Evolutionary conservation across 192 early-diverging fungal species (phyloP).

Genomic region (Jimgerdemannia lactiflua): DNA sequence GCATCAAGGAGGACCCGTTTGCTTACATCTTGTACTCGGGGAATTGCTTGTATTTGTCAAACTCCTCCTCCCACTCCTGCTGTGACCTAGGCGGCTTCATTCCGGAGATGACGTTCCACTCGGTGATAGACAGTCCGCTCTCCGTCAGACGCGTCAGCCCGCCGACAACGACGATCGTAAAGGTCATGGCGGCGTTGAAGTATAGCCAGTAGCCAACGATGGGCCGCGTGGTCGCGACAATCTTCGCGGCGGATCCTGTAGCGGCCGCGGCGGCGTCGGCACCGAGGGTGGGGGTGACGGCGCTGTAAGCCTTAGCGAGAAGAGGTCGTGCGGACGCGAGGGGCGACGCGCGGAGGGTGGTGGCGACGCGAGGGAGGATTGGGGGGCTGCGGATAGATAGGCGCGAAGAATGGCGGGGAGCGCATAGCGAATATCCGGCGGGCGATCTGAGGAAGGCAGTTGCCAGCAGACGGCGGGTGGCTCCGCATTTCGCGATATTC

Average conservation of each 20-base stretch:
- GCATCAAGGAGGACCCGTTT: background rate
- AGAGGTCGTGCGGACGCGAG: too few species aligned
- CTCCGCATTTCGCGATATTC: too few species aligned
- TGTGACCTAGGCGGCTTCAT: conserved; percentile 86
- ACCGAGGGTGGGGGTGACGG: background rate
- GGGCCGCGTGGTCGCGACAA: conserved; percentile 19
- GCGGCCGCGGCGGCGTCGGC: background rate
- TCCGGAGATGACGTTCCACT: conserved; percentile 96
- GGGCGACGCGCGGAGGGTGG: too few species aligned
- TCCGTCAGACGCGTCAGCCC: conserved; percentile 97
- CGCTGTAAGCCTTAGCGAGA: too few species aligned
- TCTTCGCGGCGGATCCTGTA: background rate
- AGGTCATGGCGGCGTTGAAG: conserved; percentile 83
- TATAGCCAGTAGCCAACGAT: conserved; percentile 95
- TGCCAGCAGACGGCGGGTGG: too few species aligned
- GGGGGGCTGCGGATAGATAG: too few species aligned
- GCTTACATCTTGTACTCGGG: conserved; percentile 94
- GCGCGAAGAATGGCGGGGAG: too few species aligned
- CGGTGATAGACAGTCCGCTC: conserved; percentile 92
- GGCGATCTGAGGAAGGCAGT: too few species aligned
- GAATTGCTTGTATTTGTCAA: conserved; percentile 98
- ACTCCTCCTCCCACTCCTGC: conserved; percentile 89
- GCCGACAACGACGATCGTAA: conserved; percentile 91
- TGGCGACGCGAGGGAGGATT: too few species aligned
- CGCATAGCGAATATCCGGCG: too few species aligned